Evolutionary conservation across 2,329 filamentous ascomycete genomes (phyloP).

Genomic region (Diaporthe sp.): DNA sequence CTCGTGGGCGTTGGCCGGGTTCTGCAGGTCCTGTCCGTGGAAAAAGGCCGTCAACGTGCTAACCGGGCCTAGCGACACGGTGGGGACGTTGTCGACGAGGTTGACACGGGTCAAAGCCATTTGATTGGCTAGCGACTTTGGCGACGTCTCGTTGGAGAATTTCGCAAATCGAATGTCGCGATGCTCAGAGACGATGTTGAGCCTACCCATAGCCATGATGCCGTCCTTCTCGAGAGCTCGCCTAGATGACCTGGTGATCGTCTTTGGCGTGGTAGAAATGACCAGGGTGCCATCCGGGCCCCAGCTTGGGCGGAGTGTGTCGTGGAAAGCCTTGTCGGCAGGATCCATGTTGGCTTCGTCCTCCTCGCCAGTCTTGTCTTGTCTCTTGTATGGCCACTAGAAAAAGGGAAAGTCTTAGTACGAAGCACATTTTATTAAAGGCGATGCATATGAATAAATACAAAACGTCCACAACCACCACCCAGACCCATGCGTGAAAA

Average conservation of each 20-base stretch:
- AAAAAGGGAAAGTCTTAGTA: conserved; percentile 62
- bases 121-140: conserved; percentile 68
- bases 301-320: conserved; percentile 84
- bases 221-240: conserved; percentile 55
- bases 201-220: conserved; percentile 66
- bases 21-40: conserved; percentile 50
- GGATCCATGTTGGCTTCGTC: conserved; percentile 73
- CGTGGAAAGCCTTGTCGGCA: conserved; percentile 77
- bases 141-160: conserved; percentile 70
- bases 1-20: conserved; percentile 67
- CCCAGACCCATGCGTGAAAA: conserved; percentile 48
- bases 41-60: conserved; percentile 65
- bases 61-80: conserved; percentile 62
- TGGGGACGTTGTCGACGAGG: conserved; percentile 70
- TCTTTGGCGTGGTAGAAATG: conserved; percentile 43
- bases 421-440: conserved; percentile 50
- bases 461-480: conserved; percentile 38
- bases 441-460: conserved; percentile 51
- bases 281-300: conserved; percentile 80
- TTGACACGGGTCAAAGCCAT: conserved; percentile 68
- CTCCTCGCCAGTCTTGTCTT: conserved; percentile 75
- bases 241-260: conserved; percentile 38
- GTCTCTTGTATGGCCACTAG: conserved; percentile 91
- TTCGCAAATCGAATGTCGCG: conserved; percentile 76
- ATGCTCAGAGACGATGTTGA: conserved; percentile 72